Evolutionary conservation across 2,329 filamentous ascomycete genomes (phyloP), one percentile per base, ranked within the genome.

Genomic region (Phialocephala sp.): DNA sequence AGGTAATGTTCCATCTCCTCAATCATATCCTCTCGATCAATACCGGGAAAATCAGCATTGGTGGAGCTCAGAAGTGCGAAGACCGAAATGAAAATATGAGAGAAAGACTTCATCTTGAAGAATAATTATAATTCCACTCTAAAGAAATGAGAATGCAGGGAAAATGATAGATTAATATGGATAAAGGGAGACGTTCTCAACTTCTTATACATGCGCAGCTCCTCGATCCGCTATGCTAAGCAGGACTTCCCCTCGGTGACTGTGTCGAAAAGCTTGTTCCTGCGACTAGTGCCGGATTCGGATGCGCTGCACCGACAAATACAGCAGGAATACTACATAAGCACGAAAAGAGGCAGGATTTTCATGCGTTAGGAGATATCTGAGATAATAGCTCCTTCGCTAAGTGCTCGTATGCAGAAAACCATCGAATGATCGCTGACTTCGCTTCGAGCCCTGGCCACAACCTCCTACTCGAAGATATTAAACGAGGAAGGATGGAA

Each of bases 1-100:
- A 65, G 43, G 20, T 63, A 20, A 59, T 68, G 66, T 27, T 66
- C 66, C 58, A 66, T 62, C 63, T 68, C 66, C 39, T 65, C 63
- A 39, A 66, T 61, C 52, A 65, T 61, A 59, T 65, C 66, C 22
- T 57, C 39, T 24, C 35, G 36, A 24, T 65, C 63, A 36, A 68
- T 66, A 14, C 66, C 66, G 47, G 50, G 50, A 14, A 54, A 54
- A 22, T 54, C 50, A 12, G 50, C 50, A 54, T 54, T 54, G 24
- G 50, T 54, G 8, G n/a, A 18, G 18, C 50, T 32, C 2, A n/a
- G 9, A 18, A 54, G 50, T 54, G 50, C 50, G 12, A 54, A 32
- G 12, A 54, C 50, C 4, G 50, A 54, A 54, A 54, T 9, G 24
- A 54, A 18, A 54, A 24, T 35, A 35, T 14, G 27, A 54, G 50